phyloP scores from a whole-genome alignment of 139 green algal species.

The Chlamydomonas schloesseri region DNA sequence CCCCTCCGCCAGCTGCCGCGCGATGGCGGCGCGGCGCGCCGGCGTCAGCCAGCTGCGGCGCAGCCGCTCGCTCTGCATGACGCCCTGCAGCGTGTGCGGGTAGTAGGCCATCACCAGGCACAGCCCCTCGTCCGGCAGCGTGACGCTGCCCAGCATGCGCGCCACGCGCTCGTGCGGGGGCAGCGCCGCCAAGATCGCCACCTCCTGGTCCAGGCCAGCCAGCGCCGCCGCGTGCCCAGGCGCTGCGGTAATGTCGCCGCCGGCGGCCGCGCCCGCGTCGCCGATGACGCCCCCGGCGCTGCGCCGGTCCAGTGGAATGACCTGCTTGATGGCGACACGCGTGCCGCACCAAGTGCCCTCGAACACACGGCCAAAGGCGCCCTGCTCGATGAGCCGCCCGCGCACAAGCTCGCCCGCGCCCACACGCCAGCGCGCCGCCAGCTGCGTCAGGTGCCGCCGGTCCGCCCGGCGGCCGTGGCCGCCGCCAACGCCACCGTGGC shows the following conservation, averaged over 20 bases:
- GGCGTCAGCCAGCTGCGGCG: slow-evolving; percentile 32
- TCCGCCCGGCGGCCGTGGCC: background rate
- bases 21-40: slow-evolving; percentile 4
- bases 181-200: slow-evolving; percentile 37
- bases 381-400: slow-evolving; percentile 39
- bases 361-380: slow-evolving; percentile 30
- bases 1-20: slow-evolving; percentile 33
- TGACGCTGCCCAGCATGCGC: slow-evolving; percentile 40
- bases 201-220: slow-evolving; percentile 3
- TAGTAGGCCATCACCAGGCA: slow-evolving; percentile 47
- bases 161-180: slow-evolving; percentile 37
- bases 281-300: background rate
- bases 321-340: slow-evolving; percentile 25
- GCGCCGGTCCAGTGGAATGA: background rate
- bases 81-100: slow-evolving; percentile 31
- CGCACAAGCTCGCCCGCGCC: slow-evolving; percentile 18
- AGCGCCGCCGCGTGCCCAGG: background rate
- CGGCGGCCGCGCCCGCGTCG: background rate
- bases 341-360: slow-evolving; percentile 39
- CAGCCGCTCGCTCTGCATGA: slow-evolving; percentile 43
- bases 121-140: slow-evolving; percentile 17
- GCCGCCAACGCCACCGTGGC: background rate
- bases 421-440: slow-evolving; percentile 24
- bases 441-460: slow-evolving; percentile 13
- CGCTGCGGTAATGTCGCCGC: background rate